Base-by-base conservation (phyloP, 2,329 filamentous ascomycete genomes). In the Microsporum canis region DNA sequence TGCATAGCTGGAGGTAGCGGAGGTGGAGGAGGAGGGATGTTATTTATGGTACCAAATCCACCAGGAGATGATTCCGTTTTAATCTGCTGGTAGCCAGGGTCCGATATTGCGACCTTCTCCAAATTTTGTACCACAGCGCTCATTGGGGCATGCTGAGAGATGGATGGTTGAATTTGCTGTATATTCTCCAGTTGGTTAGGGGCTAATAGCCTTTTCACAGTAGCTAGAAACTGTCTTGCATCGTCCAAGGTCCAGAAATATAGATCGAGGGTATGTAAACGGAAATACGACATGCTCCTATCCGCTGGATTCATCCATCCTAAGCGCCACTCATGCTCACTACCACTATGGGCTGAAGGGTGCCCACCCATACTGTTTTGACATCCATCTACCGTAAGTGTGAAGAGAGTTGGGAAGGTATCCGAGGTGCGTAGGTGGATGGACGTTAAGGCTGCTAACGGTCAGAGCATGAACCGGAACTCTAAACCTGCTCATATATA, bases 161-260 rank as follows among this genome's bases (percentile, higher is more conserved):
- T 65, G 60, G 72, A 63, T 5, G 76, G 65, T 49, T 73, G 72
- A 12, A 75, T 71, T 59, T 59, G 57, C 39, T 36, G 39, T 3
- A 83, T 70, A 0, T 81, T 76, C 63, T 80, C 79, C 6, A 85
- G 63, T 60, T 79, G 77, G 4, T 67, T 59, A 2, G 62, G 68
- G 2, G 70, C 64, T 14, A 79, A 66, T 23, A 77, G 60, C 38
- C 65, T 71, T 41, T 71, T 69, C 12, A 71, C 63, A 5, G 77
- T 75, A 61, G 81, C 76, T 8, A 84, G 66, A 61, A 86, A 82
- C 49, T 79, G 74, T 0, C 38, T 76, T 0, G 81, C 80, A 70
- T 86, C 84, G 12, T 83, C 80, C 58, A 76, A 69, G 1, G 80
- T 84, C 84, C 84, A 87, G 66, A 86, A 80, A 66, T 87, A 87